These are phyloP conservation scores for Vitis amurensis DNA, from an alignment of 164 flowering plant genomes.

Conservation along the genomic window DNA sequence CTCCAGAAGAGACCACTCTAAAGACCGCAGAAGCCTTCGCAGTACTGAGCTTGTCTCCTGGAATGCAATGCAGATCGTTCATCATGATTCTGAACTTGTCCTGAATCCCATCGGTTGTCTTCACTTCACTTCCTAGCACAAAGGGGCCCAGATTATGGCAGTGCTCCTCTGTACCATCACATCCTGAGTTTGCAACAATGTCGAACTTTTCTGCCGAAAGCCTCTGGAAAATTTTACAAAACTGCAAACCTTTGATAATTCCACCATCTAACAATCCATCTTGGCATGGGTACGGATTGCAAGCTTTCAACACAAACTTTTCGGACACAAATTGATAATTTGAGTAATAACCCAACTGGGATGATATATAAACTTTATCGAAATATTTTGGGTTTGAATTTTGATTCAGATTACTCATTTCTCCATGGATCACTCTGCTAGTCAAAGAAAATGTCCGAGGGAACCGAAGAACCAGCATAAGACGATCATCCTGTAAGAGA, in stretches of 20 bases:
- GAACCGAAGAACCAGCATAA: conserved; percentile 11
- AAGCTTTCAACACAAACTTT: not conserved
- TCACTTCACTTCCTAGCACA: not conserved
- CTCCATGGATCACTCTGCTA: conserved; percentile 9
- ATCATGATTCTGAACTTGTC: conserved; percentile 1
- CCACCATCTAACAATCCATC: not conserved
- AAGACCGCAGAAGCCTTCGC: conserved; percentile 8
- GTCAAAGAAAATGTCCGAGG: conserved; percentile 11
- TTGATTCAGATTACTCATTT: conserved; percentile 9
- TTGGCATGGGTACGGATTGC: not conserved
- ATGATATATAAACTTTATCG: conserved; percentile 1
- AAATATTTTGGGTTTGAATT: not conserved
- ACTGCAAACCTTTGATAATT: not conserved
- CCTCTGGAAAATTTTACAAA: not conserved
- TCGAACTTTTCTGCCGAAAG: not conserved
- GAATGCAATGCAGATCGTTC: not conserved
- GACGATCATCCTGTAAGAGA: conserved; percentile 8
- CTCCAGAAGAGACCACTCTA: not conserved
- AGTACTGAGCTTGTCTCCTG: not conserved
- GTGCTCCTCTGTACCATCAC: not conserved
- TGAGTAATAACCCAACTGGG: not conserved
- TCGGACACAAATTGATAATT: not conserved
- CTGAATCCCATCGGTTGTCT: not conserved
- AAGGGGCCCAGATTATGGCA: conserved; percentile 1
- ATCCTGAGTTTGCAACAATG: not conserved